Evolutionary conservation across 108 stramenopile species (phyloP).

Genomic region (Pinguiococcus pyrenoidosus): DNA sequence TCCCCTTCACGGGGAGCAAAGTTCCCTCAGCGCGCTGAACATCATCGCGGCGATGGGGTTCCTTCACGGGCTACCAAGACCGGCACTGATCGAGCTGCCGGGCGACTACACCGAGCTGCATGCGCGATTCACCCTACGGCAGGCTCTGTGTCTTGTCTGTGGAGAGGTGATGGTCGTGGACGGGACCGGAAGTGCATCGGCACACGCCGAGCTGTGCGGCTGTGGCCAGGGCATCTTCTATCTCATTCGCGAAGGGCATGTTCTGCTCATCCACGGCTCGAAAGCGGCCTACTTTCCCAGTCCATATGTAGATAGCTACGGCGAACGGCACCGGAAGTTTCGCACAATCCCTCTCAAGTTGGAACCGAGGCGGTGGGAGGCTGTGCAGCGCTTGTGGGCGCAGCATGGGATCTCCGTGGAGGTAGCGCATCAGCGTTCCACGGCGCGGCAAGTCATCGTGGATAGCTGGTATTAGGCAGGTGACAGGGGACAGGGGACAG

Average conservation of each 20-base stretch:
- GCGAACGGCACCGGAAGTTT: constrained; percentile 41
- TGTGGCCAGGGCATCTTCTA: constrained; percentile 78
- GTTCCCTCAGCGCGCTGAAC: no score
- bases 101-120: no score
- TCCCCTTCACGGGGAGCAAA: no score
- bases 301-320: constrained; percentile 83
- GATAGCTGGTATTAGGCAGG: constrained; percentile 19
- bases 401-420: constrained; percentile 21
- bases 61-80: no score
- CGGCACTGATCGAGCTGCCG: no score
- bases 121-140: no score
- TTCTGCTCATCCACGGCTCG: constrained; percentile 62
- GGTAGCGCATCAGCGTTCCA: constrained; percentile 16
- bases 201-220: constrained; percentile 67
- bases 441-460: constrained; percentile 24
- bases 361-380: constrained; percentile 19
- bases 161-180: constrained; percentile 54
- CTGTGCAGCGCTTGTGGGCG: constrained; percentile 15
- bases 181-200: constrained; percentile 74
- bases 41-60: no score
- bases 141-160: constrained; percentile 28
- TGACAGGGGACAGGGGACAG: no score
- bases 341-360: constrained; percentile 11
- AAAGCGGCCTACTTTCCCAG: constrained; percentile 74
- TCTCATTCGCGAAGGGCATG: constrained; percentile 51